Evolutionary conservation across 2,329 filamentous ascomycete genomes (phyloP).

Genomic region (Ceratocystiopsis minuta): DNA sequence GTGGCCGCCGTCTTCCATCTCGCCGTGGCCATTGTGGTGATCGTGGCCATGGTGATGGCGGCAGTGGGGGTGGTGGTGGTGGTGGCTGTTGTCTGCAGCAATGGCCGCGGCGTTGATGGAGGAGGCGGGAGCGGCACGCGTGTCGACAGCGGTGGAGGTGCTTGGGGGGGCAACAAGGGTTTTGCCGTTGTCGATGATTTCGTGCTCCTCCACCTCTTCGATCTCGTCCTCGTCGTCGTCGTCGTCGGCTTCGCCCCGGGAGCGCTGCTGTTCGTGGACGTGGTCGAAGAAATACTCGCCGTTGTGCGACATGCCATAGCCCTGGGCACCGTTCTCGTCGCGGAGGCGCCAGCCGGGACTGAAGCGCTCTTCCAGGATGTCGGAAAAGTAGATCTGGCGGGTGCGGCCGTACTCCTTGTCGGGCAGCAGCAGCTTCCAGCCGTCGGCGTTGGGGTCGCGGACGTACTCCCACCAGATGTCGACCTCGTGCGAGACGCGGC

Average conservation of each 20-base stretch:
- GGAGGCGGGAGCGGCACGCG: background rate
- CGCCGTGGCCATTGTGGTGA: slow-evolving; percentile 19
- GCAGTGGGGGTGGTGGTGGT: slow-evolving; percentile 16
- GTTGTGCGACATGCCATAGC: slow-evolving; percentile 4
- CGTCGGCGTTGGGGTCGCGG: slow-evolving; percentile 40
- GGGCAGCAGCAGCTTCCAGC: slow-evolving; percentile 40
- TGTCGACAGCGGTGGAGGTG: background rate
- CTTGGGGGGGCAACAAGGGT: background rate
- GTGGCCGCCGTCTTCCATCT: slow-evolving; percentile 21
- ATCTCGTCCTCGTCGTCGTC: slow-evolving; percentile 11
- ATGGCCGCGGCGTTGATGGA: no score
- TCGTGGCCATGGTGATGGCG: background rate
- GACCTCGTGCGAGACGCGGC: slow-evolving; percentile 44
- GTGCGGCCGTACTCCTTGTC: slow-evolving; percentile 40
- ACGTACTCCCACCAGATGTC: slow-evolving; percentile 47
- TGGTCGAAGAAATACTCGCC: slow-evolving; percentile 22
- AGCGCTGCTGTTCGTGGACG: slow-evolving; percentile 15
- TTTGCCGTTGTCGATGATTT: background rate
- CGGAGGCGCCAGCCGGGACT: slow-evolving; percentile 23
- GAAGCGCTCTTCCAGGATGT: slow-evolving; percentile 39
- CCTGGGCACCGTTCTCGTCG: slow-evolving; percentile 19
- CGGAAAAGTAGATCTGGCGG: slow-evolving; percentile 39
- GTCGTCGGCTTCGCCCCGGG: slow-evolving; percentile 6
- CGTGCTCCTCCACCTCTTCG: slow-evolving; percentile 17
- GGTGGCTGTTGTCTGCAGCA: slow-evolving; percentile 10